Evolutionary conservation across 2,329 filamentous ascomycete genomes (phyloP), one percentile per base, ranked within the genome.

Genomic region (Penicillium sp.): DNA sequence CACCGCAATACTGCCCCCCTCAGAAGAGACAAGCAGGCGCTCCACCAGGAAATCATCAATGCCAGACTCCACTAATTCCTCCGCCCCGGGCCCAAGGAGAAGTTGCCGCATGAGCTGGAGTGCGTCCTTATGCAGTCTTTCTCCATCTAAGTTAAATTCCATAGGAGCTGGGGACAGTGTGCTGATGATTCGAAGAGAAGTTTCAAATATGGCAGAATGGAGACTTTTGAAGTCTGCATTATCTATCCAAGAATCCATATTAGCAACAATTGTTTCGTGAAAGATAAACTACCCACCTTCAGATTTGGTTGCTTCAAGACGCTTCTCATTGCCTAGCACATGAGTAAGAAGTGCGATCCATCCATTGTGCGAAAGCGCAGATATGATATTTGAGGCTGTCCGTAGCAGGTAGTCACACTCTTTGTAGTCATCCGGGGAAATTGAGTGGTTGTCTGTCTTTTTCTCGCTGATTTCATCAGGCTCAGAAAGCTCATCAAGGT

Each of bases 381-480:
- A 80, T 16, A 96, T 75, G 27, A 95, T 81, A 60, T 90, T 88
- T 6, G 86, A 86, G 1, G 96, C 71, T 2, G 88, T 88, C 49
- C 84, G 84, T 21, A 97, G 75, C 65, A 93, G 88, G 70, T 96
- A 95, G 3, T 90, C 76, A 57, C 86, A 90, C 54, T 91, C 81
- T 58, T 89, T 87, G 8, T 91, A 79, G 61, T 95, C 89, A 59
- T 91, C 85, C 1, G 62, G 52, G 5, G 65, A 68, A 27, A 71
- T 58, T 7, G 85, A 80, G 42, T 79, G 76, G 3, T 73, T 75
- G 55, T 83, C 79, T 7, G 58, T 53, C 32, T 56, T 52, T 10
- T 52, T 42, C 40, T 63, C 60, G 34, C 45, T 46, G 8, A 52
- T 58, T 13, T 60, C 63, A 45, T 61, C 59, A 42, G 65, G 62